A percentile compares a stretch with the other conserved stretches of the same genome.
These are phyloP conservation scores for Fagopyrum esculentum DNA, from an alignment of 148 eudicot species.

Conservation along the genomic window DNA sequence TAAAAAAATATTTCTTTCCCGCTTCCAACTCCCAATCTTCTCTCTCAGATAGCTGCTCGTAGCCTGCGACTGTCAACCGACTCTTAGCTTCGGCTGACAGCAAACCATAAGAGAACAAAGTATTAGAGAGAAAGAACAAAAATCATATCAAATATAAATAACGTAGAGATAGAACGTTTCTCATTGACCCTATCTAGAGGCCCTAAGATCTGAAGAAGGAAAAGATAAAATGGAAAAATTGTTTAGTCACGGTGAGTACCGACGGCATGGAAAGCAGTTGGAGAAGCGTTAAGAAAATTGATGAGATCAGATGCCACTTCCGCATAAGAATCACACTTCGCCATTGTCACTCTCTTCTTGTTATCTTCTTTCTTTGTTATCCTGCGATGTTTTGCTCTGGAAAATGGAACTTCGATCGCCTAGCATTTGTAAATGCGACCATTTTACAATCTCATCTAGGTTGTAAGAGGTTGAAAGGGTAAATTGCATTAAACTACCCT, in stretches of 20 bases:
- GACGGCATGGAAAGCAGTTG: slow-evolving; percentile 75
- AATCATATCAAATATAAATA: background rate
- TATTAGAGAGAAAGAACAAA: background rate
- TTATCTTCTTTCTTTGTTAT: background rate
- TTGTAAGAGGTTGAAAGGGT: too few relatives aligned
- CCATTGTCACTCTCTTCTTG: slow-evolving; percentile 1
- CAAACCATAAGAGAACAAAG: background rate
- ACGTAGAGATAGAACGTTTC: background rate
- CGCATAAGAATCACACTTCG: slow-evolving; percentile 18
- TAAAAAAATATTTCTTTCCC: slow-evolving; percentile 82
- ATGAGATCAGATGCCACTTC: slow-evolving; percentile 51
- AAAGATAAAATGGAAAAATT: background rate
- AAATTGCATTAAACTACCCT: too few relatives aligned
- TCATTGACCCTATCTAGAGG: background rate
- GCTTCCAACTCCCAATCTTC: slow-evolving; percentile 71
- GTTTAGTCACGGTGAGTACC: slow-evolving; percentile 26
- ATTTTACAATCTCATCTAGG: background rate
- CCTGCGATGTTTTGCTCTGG: background rate
- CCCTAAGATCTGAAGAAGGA: slow-evolving; percentile 3
- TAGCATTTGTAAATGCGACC: background rate
- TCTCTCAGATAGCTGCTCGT: slow-evolving; percentile 68
- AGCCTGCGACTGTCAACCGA: slow-evolving; percentile 64
- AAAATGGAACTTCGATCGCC: background rate
- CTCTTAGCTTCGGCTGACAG: slow-evolving; percentile 81
- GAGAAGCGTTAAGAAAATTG: slow-evolving; percentile 61